A percentile compares a stretch with the other conserved stretches of the same genome.
Evolutionary conservation across 2,329 filamentous ascomycete species (phyloP).

Genomic region (Coleophoma cylindrospora): DNA sequence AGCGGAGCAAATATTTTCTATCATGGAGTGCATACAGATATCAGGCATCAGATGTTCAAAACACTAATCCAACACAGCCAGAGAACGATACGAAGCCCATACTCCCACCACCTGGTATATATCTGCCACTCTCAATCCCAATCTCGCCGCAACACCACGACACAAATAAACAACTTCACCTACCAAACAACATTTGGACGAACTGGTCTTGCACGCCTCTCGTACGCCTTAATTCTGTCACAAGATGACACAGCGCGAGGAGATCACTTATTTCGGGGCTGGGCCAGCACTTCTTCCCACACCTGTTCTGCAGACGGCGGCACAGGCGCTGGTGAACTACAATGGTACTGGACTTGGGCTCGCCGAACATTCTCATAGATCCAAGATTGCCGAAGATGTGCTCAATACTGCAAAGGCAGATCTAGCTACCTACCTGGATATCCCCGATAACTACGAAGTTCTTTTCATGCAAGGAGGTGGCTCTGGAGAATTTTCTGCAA

Average conservation of each 20-base stretch:
- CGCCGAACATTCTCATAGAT: constrained; percentile 88
- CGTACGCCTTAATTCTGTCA: not conserved
- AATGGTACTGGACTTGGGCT: constrained; percentile 77
- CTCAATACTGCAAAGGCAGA: constrained; percentile 74
- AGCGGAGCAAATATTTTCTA: not conserved
- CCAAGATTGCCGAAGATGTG: constrained; percentile 70
- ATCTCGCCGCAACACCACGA: not conserved
- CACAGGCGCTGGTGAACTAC: constrained; percentile 76
- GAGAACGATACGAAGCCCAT: too few species aligned
- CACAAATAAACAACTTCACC: not conserved
- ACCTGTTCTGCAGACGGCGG: constrained; percentile 70
- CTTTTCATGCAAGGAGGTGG: constrained; percentile 87
- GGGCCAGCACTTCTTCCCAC: constrained; percentile 86
- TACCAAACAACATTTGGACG: not conserved
- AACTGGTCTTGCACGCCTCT: not conserved
- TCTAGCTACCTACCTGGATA: constrained; percentile 68
- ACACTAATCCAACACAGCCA: not conserved
- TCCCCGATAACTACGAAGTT: constrained; percentile 83
- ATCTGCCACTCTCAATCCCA: not conserved
- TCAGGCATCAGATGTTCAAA: not conserved
- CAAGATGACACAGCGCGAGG: constrained; percentile 64
- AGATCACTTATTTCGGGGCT: constrained; percentile 84
- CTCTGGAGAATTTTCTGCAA: constrained; percentile 78
- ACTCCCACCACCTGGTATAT: not conserved
- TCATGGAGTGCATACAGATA: not conserved